These are phyloP conservation scores for Monosporascus cannonballus DNA, from an alignment of 2,329 filamentous ascomycete genomes.

Conservation along the genomic window DNA sequence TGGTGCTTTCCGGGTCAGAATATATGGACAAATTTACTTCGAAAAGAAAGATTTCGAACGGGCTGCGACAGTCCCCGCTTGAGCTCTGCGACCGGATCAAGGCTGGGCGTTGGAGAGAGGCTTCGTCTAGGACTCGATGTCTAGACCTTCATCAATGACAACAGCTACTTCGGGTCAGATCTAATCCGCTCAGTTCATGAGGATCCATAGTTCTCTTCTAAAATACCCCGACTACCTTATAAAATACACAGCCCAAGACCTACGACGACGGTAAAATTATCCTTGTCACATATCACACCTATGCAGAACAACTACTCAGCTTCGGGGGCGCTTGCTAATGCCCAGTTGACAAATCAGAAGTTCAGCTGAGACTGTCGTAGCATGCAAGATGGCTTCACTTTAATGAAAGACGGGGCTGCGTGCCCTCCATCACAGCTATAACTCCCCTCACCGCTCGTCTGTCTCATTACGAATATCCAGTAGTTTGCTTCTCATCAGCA, in stretches of 20 bases:
- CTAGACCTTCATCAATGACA: background rate
- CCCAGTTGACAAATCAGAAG: background rate
- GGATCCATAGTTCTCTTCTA: no score
- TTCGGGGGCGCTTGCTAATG: background rate
- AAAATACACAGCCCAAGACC: no score
- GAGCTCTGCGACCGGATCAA: slow-evolving; percentile 20
- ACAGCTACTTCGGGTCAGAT: background rate
- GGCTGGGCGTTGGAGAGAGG: slow-evolving; percentile 11
- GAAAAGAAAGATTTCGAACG: slow-evolving; percentile 21
- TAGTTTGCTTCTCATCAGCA: background rate
- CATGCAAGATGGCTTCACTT: background rate
- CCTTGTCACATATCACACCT: no score
- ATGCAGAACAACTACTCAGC: background rate
- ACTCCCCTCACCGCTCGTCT: background rate
- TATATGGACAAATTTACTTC: slow-evolving; percentile 22
- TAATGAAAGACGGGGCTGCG: background rate
- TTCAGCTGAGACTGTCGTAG: background rate
- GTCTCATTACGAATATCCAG: background rate
- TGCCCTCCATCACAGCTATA: background rate
- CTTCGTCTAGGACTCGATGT: background rate
- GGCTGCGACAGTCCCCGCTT: slow-evolving; percentile 19
- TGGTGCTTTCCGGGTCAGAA: slow-evolving; percentile 20
- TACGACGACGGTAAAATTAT: no score
- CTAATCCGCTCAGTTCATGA: background rate
- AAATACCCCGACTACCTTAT: no score